Evolutionary conservation across 2,329 filamentous ascomycete species (phyloP), one percentile per base, ranked within the genome.

Genomic region (Colletotrichum shisoi): DNA sequence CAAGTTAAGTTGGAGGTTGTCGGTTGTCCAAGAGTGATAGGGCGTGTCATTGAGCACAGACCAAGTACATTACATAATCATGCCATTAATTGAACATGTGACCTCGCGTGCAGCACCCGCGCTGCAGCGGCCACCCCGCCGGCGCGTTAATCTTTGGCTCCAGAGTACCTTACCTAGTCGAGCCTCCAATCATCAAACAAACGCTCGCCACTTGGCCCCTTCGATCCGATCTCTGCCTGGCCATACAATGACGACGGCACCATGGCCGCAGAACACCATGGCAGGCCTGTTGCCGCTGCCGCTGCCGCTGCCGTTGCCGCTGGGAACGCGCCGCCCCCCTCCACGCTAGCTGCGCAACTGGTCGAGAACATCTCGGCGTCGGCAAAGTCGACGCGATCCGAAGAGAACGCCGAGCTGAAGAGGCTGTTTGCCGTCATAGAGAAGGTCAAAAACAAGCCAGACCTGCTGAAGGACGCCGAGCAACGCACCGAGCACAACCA

Each of bases 271-370:
- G 57, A 66, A 42, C 37, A 67, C 13, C n/a, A 60, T 62, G 64
- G 63, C 63, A 60, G 57, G 54, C 54, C 58, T 9, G 63, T 64
- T 48, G 67, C 58, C 52, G 59, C 69, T 37, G 54, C 61, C 44
- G 48, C 66, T 31, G 67, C 74, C 31, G 63, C 67, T 48, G 67
- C 58, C 52, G 58, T 69, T 37, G 54, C 61, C 44, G 51, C 67
- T 31, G 67, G 74, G 60, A 74, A 67, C 11, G 80, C 82, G 52
- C 87, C 88, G 52, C 87, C 88, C 45, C 91, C 93, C 13, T 97
- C 94, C 17, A 96, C 93, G 11, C 84, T 97, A 73, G 93, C 94
- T 59, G 92, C 92, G 13, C 92, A 96, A 77, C 88, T 97, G 64
- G 92, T 95, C 70, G 89, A 92, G 75, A 92, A 92, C 75, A 88